A percentile compares a stretch with the other conserved stretches of the same genome.
Evolutionary conservation across 371 early-diverging fungal species (phyloP).

Genomic region (Mucor indicus): DNA sequence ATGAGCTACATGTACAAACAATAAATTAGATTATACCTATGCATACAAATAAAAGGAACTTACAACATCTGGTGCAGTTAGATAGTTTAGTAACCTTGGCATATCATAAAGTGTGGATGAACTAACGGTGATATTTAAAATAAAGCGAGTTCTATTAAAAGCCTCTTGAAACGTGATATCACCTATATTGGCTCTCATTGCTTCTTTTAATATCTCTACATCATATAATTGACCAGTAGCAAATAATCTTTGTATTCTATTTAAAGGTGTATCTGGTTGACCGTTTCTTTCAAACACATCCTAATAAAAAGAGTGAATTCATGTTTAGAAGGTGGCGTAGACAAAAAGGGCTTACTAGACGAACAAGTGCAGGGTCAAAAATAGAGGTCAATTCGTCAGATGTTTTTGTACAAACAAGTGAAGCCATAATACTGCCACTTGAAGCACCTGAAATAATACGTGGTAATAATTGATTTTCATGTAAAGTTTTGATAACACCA

Average conservation of each 20-base stretch:
- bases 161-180: constrained; percentile 86
- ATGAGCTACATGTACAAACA: constrained; percentile 46
- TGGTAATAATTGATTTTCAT: constrained; percentile 73
- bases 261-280: constrained; percentile 33
- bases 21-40: neutral
- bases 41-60: neutral
- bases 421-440: constrained; percentile 88
- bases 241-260: constrained; percentile 61
- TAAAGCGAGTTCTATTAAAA: constrained; percentile 69
- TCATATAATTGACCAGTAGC: constrained; percentile 75
- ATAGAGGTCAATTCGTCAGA: constrained; percentile 75
- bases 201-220: constrained; percentile 65
- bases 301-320: constrained; percentile 5
- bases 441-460: constrained; percentile 89
- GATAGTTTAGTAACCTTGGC: constrained; percentile 75
- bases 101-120: constrained; percentile 73
- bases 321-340: neutral
- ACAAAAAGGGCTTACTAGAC: constrained; percentile 36
- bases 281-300: constrained; percentile 43
- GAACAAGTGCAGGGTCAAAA: constrained; percentile 44
- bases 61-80: constrained; percentile 82
- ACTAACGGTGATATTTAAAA: constrained; percentile 78
- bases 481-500: constrained; percentile 78
- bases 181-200: constrained; percentile 70
- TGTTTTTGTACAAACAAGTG: constrained; percentile 76